Conservation (phyloP, 2,329 filamentous ascomycete species). For the Calonectria pseudoreteaudii region DNA sequence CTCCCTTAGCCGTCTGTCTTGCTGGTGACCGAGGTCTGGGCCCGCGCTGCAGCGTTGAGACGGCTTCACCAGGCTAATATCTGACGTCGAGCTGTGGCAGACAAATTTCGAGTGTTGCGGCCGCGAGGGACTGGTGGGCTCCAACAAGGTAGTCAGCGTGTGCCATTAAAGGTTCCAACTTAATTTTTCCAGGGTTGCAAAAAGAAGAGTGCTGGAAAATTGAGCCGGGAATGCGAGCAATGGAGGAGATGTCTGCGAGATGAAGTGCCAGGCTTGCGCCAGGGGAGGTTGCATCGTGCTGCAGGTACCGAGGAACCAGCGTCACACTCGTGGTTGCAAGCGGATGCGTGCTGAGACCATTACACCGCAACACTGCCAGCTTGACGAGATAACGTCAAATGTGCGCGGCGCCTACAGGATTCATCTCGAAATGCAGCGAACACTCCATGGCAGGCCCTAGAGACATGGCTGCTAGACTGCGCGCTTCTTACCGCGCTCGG, state of each 20-base stretch:
- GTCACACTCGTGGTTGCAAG: slow-evolving; percentile 15
- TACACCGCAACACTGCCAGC: background rate
- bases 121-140: background rate
- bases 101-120: slow-evolving; percentile 28
- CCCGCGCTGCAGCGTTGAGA: background rate
- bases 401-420: background rate
- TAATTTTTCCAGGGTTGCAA: background rate
- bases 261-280: slow-evolving; percentile 7
- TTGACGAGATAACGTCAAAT: background rate
- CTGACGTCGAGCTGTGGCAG: slow-evolving; percentile 4
- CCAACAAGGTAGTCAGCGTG: background rate
- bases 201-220: slow-evolving; percentile 2
- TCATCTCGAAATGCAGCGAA: background rate
- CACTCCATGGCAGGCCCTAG: background rate
- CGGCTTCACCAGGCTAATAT: background rate
- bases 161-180: background rate
- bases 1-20: background rate
- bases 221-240: background rate
- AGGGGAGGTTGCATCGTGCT: slow-evolving; percentile 36
- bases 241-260: slow-evolving; percentile 6
- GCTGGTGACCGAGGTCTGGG: background rate
- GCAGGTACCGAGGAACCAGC: slow-evolving; percentile 36
- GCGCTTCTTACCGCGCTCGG: slow-evolving; percentile 32
- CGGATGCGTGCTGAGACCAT: background rate
- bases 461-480: slow-evolving; percentile 3